Percentiles rank a stretch among this genome's conserved stretches.
phyloP scores from a whole-genome alignment of 176 grass and related monocot genomes.

The Aegilops sharonensis region DNA sequence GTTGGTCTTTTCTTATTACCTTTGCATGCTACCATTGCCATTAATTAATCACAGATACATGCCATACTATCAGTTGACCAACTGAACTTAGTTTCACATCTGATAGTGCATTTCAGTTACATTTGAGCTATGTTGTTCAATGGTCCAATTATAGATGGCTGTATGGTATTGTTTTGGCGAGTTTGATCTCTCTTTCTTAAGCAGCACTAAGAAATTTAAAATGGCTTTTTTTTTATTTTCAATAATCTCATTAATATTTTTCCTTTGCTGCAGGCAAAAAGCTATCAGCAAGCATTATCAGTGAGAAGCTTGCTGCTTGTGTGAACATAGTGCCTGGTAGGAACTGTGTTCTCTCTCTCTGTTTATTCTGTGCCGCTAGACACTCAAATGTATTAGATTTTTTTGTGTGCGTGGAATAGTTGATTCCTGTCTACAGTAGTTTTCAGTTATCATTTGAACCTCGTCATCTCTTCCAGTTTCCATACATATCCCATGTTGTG shows the following conservation, averaged over 20 bases:
- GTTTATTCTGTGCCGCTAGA: neutral
- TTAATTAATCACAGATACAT: neutral
- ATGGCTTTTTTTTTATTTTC: neutral
- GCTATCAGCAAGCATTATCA: constrained; percentile 79
- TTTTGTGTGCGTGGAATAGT: too few relatives aligned
- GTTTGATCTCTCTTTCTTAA: neutral
- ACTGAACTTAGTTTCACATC: neutral
- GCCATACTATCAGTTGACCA: neutral
- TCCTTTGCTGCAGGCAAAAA: constrained; percentile 60
- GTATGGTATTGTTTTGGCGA: neutral
- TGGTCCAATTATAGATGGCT: neutral
- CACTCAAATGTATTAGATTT: neutral
- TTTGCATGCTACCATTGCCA: neutral
- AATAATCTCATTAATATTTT: neutral
- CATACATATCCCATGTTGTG: neutral
- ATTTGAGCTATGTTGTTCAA: neutral
- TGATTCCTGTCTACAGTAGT: neutral
- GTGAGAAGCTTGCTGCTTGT: constrained; percentile 83
- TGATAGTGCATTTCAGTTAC: neutral
- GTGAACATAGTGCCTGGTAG: constrained; percentile 82
- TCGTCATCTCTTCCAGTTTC: neutral
- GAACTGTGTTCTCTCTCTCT: neutral
- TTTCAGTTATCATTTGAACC: neutral
- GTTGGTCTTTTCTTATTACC: neutral
- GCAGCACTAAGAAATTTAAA: neutral